Base-by-base conservation (phyloP, 805 yeast genomes). In the Saccharomycopsis sp. region DNA sequence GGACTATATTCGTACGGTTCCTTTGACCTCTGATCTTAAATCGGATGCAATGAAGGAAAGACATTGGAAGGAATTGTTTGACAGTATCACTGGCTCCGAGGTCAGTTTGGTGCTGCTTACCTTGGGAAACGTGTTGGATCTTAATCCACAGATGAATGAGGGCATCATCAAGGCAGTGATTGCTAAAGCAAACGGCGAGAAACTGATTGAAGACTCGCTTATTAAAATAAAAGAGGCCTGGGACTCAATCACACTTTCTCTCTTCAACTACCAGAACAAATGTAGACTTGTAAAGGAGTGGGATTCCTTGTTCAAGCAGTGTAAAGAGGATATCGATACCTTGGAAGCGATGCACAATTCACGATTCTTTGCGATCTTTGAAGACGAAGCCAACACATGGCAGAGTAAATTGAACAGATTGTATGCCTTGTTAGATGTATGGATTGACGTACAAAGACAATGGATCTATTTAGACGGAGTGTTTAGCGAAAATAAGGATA, bases 391-490 rank as follows among this genome's bases (percentile, higher is more conserved):
- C 0, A 58, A 67, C 5, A 75, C 72, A 0, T 75, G 89, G 75
- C 91, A 86, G 62, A 73, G 72, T 0, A 79, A 76, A 57, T 67
- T 93, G n/a, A 79, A 78, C 52, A 64, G 67, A 0, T 64, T 89
- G 1, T 77, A 76, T 50, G 72, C 73, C 0, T 67, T 88, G 1
- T 73, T 88, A 38, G 89, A 84, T 62, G 66, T 70, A 0, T 91
- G 97, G 96, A 78, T 87, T 25, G 96, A 89, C 38, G 87, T 84
- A 1, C 98, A 93, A 69, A 74, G 86, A n/a, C 89, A 86, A 65
- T 92, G 96, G 96, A 81, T 89, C 1, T 90, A 93, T 67, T 74
- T 92, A 22, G 85, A 83, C 62, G 97, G 96, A 1, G 82, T 90
- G 0, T 86, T 93, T 66, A 84, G 81, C 2, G 72, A 76, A 0